Evolutionary conservation across 2,329 filamentous ascomycete genomes (phyloP), one percentile per base, ranked within the genome.

Genomic region (Epichloe scottii): DNA sequence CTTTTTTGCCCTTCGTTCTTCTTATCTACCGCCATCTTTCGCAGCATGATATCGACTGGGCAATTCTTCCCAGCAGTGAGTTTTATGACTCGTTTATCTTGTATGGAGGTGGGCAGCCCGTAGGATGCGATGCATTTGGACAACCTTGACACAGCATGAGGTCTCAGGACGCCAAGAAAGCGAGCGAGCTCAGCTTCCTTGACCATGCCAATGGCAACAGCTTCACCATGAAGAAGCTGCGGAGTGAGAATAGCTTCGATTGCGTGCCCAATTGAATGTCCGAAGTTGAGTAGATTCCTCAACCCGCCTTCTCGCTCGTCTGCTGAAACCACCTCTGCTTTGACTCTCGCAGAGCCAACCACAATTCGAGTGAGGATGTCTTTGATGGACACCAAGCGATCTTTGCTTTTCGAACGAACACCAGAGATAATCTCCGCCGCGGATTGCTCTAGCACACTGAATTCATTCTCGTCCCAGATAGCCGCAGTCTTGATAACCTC

Each of bases 1-100:
- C 76, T 98, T 98, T 68, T 89, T 53, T 80, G 80, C 2, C 93
- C 93, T 43, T 95, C 87, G 58, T 98, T 98, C 75, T 98, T 98
- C 78, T 98, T 98, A 70, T 98, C 93, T 8, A 98, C 85, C 0
- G 86, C 89, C 93, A 98, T 98, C 65, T 95, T 95, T 57, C 85
- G 78, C 51, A 98, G 76, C 48, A 98, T 70, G 37, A 86, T 78
- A 59, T 96, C 87, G 2, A 96, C 87, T 0, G 87, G 84, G 64
- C 93, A 98, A 57, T 81, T 76, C 69, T 95, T 96, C 49, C 86
- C 87, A 2, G 89, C 90, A 4, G 89, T 90, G 55, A 93, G 72
- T 61, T 84, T 87, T 42, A 85, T 78, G 42, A 98, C 84, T 33
- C 83, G 81, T 65, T 89, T 87, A 68, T 98, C 90, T 37, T 85